Conservation (phyloP, 176 grass and related monocot genomes). For the Musa troglodytarum region DNA sequence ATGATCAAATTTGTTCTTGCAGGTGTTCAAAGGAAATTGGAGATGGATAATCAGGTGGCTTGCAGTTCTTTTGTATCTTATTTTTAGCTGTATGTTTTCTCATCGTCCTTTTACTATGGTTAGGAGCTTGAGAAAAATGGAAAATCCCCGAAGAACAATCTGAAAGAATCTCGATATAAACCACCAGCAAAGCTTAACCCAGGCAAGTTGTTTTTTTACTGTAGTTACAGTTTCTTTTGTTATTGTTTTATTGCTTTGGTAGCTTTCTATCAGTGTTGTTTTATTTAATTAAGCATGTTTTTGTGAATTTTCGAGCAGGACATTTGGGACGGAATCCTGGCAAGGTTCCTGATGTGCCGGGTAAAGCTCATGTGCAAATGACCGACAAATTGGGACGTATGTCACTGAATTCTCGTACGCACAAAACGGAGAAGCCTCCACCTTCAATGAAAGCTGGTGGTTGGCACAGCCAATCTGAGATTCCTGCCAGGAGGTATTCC, state of each 20-base stretch:
- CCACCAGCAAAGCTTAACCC: slow-evolving; percentile 55
- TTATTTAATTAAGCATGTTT: background rate
- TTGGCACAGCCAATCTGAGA: slow-evolving; percentile 36
- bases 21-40: slow-evolving; percentile 93
- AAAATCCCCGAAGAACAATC: slow-evolving; percentile 44
- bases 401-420: slow-evolving; percentile 41
- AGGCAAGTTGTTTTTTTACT: slow-evolving; percentile 31
- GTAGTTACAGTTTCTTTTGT: no score
- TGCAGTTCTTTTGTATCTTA: background rate
- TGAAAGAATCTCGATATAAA: slow-evolving; percentile 35
- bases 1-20: background rate
- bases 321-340: slow-evolving; percentile 37
- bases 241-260: background rate
- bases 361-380: slow-evolving; percentile 5
- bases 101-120: background rate
- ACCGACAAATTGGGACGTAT: slow-evolving; percentile 53
- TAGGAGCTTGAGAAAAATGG: slow-evolving; percentile 45
- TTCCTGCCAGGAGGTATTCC: slow-evolving; percentile 38
- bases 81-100: background rate
- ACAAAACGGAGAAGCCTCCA: slow-evolving; percentile 26
- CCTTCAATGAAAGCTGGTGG: slow-evolving; percentile 65
- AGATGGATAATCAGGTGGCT: slow-evolving; percentile 55
- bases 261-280: no score
- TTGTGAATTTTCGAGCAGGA: background rate
- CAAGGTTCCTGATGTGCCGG: slow-evolving; percentile 33